These are phyloP conservation scores for Aspergillus oerlinghausenensis DNA, from an alignment of 2,329 filamentous ascomycete genomes.

Conservation along the genomic window DNA sequence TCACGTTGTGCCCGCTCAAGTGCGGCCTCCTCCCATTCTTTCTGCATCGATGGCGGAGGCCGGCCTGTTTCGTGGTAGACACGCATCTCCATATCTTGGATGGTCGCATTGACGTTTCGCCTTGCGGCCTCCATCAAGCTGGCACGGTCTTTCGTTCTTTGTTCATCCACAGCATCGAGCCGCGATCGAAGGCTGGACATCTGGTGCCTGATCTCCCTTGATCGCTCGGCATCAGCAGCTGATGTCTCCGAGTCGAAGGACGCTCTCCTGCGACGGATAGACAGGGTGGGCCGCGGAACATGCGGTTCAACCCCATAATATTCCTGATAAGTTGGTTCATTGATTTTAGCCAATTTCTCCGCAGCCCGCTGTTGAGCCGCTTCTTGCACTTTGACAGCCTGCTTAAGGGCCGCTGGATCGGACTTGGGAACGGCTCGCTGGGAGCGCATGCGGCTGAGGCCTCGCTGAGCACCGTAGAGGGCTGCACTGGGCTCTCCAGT, in stretches of 20 bases:
- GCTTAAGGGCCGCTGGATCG: conserved; percentile 18
- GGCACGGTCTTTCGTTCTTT: conserved; percentile 66
- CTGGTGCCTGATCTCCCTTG: conserved; percentile 68
- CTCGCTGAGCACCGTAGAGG: conserved; percentile 28
- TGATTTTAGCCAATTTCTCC: conserved; percentile 74
- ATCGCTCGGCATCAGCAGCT: conserved; percentile 62
- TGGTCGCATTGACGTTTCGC: conserved; percentile 73
- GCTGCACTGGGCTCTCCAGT: conserved; percentile 14
- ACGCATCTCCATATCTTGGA: conserved; percentile 77
- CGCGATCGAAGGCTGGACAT: conserved; percentile 79
- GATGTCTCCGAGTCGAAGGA: conserved; percentile 61
- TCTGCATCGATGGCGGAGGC: conserved; percentile 62
- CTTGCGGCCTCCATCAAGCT: conserved; percentile 73
- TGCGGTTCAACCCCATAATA: conserved; percentile 65
- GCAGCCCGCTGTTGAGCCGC: conserved; percentile 81
- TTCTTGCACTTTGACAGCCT: conserved; percentile 63
- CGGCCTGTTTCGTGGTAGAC: conserved; percentile 73
- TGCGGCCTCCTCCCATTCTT: conserved; percentile 76
- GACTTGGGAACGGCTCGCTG: conserved; percentile 28
- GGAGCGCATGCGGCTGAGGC: conserved; percentile 28
- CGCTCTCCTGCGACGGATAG: conserved; percentile 57
- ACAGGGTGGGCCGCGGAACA: conserved; percentile 45
- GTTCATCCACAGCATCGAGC: conserved; percentile 29
- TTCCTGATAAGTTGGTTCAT: conserved; percentile 67
- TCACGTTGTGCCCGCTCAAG: conserved; percentile 62